phyloP scores from a whole-genome alignment of 805 yeast species.

The Wickerhamiella sorbophila region DNA sequence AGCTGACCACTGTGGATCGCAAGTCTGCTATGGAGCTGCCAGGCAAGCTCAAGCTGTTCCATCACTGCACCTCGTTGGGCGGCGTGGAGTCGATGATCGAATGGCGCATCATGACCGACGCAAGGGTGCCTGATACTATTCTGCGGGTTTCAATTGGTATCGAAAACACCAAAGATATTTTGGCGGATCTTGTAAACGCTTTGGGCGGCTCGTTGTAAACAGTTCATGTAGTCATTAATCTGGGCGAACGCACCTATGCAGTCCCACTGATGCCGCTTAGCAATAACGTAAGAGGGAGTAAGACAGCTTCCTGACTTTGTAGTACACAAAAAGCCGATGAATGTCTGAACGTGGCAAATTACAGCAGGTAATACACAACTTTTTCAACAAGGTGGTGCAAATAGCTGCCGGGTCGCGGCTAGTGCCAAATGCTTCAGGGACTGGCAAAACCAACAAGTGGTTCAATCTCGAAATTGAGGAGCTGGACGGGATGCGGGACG shows the following conservation, averaged over 20 bases:
- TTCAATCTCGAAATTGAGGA: conserved; percentile 31
- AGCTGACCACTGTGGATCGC: conserved; percentile 38
- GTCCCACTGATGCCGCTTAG: too few relatives aligned
- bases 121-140: conserved; percentile 38
- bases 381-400: conserved; percentile 28
- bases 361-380: conserved; percentile 26
- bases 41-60: conserved; percentile 30
- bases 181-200: conserved; percentile 56
- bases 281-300: too few relatives aligned
- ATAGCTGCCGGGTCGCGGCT: conserved; percentile 21
- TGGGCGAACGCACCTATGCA: too few relatives aligned
- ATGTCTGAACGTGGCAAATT: conserved; percentile 3
- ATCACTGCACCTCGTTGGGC: conserved; percentile 87
- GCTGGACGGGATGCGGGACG: conserved; percentile 34
- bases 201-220: too few relatives aligned
- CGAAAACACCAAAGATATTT: conserved; percentile 64
- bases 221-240: too few relatives aligned
- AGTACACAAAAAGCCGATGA: conserved; percentile 2
- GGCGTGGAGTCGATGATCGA: conserved; percentile 85
- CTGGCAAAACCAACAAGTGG: conserved; percentile 23
- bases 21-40: conserved; percentile 37
- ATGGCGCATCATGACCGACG: conserved; percentile 72
- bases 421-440: conserved; percentile 1
- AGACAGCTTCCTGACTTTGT: too few relatives aligned
- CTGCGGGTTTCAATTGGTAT: conserved; percentile 70